Evolutionary conservation across 345 rosid genomes (phyloP), one percentile per base, ranked within the genome.

Genomic region (Aethionema arabicum): DNA sequence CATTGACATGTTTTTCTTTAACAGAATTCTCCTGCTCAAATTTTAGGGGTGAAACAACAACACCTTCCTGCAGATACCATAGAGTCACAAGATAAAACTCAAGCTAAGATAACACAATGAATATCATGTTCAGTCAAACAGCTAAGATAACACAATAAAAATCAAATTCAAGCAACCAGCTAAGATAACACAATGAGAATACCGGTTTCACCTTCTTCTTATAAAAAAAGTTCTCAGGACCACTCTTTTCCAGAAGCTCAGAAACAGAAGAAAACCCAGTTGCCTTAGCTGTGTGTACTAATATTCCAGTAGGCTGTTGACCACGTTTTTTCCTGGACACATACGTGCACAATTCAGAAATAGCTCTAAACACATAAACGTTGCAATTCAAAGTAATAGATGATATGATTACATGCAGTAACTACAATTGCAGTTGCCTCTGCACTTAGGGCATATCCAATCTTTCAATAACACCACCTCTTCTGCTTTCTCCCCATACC

Each of bases 381-480:
- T 37, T 11, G 46, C 39, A 32, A 32, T 33, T 52, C 12, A 32
- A 52, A 5, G 40, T 51, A 15, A 11, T 32, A 32, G 13, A 32
- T n/a, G 5, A 21, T 32, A 52, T n/a, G 31, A 83, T 81, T 57
- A 90, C 99, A 65, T 83, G 83, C 99, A 93, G 0, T 11, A 21
- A 67, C 97, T 93, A 73, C 99, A 93, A 47, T 85, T 93, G 77
- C 99, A 93, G 7, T 75, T 77, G 55, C 79, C 96, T 41, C 79
- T 81, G 62, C 99, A 93, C 66, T 73, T 93, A 32, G 88, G 96
- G 46, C 99, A 93, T 32, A 56, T 52, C 99, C 99, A 93, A 50
- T 77, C 71, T 32, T 52, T 75, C 49, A 72, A 55, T 38, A 45
- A 27, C 0, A 75, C 63, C 49, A 84, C 88, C 36, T 80, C 85